Conservation (phyloP, 2,329 filamentous ascomycete genomes). For the Venturia asperata region DNA sequence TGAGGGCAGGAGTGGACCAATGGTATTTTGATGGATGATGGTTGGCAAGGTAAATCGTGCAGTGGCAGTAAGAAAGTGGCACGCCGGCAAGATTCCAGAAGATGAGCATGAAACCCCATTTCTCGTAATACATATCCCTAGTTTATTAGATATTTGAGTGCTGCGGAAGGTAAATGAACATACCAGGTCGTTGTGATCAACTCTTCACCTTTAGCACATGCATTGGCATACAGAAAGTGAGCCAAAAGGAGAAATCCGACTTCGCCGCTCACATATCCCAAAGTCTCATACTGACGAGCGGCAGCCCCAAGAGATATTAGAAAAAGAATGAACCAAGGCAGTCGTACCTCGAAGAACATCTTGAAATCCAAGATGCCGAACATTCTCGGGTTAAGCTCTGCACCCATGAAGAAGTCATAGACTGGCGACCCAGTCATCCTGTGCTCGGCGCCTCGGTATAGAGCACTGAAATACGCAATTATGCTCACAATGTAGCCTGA, state of each 20-base stretch:
- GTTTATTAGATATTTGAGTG: background rate
- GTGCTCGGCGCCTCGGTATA: constrained; percentile 73
- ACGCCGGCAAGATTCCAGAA: constrained; percentile 96
- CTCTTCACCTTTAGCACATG: constrained; percentile 87
- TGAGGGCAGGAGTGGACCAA: constrained; percentile 64
- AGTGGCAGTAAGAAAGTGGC: constrained; percentile 87
- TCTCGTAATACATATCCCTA: constrained; percentile 93
- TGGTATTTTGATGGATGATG: constrained; percentile 70
- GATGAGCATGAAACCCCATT: constrained; percentile 95
- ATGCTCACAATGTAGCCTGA: constrained; percentile 80
- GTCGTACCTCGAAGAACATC: constrained; percentile 91
- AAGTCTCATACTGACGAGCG: constrained; percentile 73
- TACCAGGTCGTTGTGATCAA: constrained; percentile 80
- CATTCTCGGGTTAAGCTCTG: constrained; percentile 78
- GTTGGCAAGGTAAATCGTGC: constrained; percentile 81
- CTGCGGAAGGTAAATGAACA: constrained; percentile 23
- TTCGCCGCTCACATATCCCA: constrained; percentile 81
- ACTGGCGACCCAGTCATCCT: constrained; percentile 80
- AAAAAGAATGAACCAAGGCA: constrained; percentile 88
- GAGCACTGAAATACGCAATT: constrained; percentile 78
- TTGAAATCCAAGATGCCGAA: constrained; percentile 82
- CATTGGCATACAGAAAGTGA: constrained; percentile 86
- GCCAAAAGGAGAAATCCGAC: constrained; percentile 79
- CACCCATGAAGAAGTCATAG: constrained; percentile 89
- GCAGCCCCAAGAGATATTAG: constrained; percentile 69